A percentile compares a stretch with the other conserved stretches of the same genome.
These are phyloP conservation scores for Phytophthora kernoviae DNA, from an alignment of 352 stramenopile genomes.

Conservation along the genomic window DNA sequence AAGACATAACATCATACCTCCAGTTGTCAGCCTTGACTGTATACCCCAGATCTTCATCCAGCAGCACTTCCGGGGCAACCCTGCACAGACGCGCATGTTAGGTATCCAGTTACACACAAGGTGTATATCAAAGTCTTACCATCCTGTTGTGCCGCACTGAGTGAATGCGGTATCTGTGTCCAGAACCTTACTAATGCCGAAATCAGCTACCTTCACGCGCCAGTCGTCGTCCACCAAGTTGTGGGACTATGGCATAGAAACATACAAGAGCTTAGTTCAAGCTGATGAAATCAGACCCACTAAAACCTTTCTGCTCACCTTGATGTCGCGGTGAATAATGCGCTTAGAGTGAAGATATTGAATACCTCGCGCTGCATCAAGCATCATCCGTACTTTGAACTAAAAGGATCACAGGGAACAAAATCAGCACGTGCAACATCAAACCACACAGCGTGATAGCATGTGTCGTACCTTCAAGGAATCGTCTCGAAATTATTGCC, in stretches of 20 bases:
- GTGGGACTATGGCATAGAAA: conserved; percentile 60
- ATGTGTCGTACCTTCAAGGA: conserved; percentile 73
- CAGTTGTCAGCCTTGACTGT: conserved; percentile 91
- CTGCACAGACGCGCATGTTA: conserved; percentile 28
- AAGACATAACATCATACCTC: conserved; percentile 49
- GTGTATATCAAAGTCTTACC: conserved; percentile 40
- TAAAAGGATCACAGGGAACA: conserved; percentile 22
- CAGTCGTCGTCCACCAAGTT: conserved; percentile 91
- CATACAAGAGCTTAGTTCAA: too few species aligned
- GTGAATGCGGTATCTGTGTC: conserved; percentile 87
- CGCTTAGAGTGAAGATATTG: conserved; percentile 88
- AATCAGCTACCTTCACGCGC: conserved; percentile 89
- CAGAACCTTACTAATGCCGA: conserved; percentile 90
- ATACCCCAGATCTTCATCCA: conserved; percentile 89
- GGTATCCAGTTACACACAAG: background rate
- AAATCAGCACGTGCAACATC: background rate
- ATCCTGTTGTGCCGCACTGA: conserved; percentile 87
- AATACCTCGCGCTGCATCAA: conserved; percentile 87
- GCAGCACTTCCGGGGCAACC: conserved; percentile 87
- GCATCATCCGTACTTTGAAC: conserved; percentile 92
- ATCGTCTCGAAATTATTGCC: conserved; percentile 90
- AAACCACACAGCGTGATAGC: background rate
- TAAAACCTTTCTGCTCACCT: conserved; percentile 44
- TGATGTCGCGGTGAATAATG: conserved; percentile 91
- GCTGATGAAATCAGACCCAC: too few species aligned